These are phyloP conservation scores for Epichloe bromicola DNA, from an alignment of 2,329 filamentous ascomycete species.

Conservation along the genomic window DNA sequence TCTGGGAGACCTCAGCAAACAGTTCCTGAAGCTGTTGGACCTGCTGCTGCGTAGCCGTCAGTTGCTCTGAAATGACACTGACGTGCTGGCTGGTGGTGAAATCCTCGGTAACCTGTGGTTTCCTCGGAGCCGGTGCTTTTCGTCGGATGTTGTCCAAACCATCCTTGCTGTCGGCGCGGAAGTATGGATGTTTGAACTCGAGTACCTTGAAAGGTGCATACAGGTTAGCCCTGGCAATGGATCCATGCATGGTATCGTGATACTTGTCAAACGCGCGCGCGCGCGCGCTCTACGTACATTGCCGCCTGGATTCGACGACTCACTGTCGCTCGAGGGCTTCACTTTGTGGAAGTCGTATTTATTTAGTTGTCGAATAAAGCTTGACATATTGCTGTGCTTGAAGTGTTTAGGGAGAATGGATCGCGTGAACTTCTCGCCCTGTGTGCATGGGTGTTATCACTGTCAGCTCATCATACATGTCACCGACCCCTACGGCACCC, in stretches of 20 bases:
- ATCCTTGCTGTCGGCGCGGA: constrained; percentile 90
- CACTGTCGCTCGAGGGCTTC: constrained; percentile 34
- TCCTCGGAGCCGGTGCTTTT: constrained; percentile 86
- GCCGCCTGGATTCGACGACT: constrained; percentile 20
- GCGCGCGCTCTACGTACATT: constrained; percentile 16
- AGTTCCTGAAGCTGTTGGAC: constrained; percentile 77
- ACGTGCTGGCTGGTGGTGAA: constrained; percentile 77
- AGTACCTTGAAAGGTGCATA: constrained; percentile 28
- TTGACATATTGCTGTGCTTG: constrained; percentile 98
- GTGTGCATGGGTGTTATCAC: constrained; percentile 5
- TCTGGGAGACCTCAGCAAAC: constrained; percentile 61
- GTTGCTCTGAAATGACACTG: constrained; percentile 74
- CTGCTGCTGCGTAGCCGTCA: constrained; percentile 85
- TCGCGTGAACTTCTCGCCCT: constrained; percentile 98
- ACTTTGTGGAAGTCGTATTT: constrained; percentile 99
- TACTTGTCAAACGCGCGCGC: not conserved
- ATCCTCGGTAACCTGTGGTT: constrained; percentile 53
- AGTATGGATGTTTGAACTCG: constrained; percentile 95
- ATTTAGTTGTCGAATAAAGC: constrained; percentile 89
- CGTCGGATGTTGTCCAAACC: constrained; percentile 91
- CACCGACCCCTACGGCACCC: too few relatives aligned
- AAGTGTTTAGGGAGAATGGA: constrained; percentile 95
- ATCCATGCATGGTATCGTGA: constrained; percentile 6
- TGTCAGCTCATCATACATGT: constrained; percentile 5
- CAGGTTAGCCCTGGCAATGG: constrained; percentile 3